Conservation (phyloP, 305 asterid species). For the Fraxinus albicans region DNA sequence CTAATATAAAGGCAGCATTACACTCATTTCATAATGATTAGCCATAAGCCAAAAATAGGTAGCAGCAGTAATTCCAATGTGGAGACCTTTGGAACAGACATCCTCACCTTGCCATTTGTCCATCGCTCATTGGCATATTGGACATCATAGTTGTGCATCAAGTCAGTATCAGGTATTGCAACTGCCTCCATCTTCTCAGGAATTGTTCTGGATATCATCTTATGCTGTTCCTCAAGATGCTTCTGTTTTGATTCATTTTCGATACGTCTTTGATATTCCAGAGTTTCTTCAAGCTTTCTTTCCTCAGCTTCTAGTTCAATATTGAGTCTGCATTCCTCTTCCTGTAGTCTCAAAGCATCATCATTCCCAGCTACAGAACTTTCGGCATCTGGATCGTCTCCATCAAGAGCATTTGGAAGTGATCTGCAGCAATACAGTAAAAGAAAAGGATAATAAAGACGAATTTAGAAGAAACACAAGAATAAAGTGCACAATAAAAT, state of each 20-base stretch:
- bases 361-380: slow-evolving; percentile 36
- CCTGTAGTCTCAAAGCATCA: slow-evolving; percentile 49
- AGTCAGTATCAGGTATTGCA: slow-evolving; percentile 30
- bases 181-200: slow-evolving; percentile 38
- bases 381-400: slow-evolving; percentile 40
- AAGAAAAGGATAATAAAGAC: neutral
- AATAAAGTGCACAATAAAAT: slow-evolving; percentile 13
- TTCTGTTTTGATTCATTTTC: slow-evolving; percentile 93
- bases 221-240: slow-evolving; percentile 81
- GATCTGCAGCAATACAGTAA: slow-evolving; percentile 50
- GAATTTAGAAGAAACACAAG: slow-evolving; percentile 6
- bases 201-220: slow-evolving; percentile 27
- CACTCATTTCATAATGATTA: slow-evolving; percentile 3
- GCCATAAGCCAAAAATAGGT: neutral
- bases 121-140: slow-evolving; percentile 38
- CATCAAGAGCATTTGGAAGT: slow-evolving; percentile 45
- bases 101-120: slow-evolving; percentile 42
- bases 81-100: slow-evolving; percentile 8
- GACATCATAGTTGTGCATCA: slow-evolving; percentile 35
- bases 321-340: slow-evolving; percentile 65
- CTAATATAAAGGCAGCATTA: slow-evolving; percentile 6
- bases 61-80: neutral
- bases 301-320: slow-evolving; percentile 96
- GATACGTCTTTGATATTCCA: slow-evolving; percentile 89
- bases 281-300: slow-evolving; percentile 95